phyloP scores from a whole-genome alignment of 345 rosid species.

The Erysimum cheiranthoides region DNA sequence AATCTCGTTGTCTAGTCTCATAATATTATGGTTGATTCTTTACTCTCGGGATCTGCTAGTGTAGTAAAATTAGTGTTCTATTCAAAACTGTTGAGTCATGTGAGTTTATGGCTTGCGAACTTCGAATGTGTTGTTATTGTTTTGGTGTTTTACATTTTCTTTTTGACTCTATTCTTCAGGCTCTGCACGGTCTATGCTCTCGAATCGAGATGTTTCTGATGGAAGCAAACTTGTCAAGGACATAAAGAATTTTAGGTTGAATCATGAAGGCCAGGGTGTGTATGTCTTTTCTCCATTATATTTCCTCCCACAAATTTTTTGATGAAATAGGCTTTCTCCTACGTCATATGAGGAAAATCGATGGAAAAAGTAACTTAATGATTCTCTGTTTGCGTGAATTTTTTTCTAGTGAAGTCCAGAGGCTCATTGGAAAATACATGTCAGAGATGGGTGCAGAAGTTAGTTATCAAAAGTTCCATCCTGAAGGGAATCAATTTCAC shows the following conservation, averaged over 20 bases:
- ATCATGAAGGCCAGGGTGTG: slow-evolving; percentile 59
- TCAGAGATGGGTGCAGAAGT: slow-evolving; percentile 87
- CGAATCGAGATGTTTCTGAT: slow-evolving; percentile 62
- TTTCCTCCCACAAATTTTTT: slow-evolving; percentile 3
- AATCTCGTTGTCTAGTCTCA: not conserved
- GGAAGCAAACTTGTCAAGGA: slow-evolving; percentile 75
- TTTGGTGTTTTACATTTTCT: not conserved
- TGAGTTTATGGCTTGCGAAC: slow-evolving; percentile 12
- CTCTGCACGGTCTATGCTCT: slow-evolving; percentile 86
- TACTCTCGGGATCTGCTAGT: not conserved
- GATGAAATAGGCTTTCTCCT: not conserved
- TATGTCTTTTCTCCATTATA: slow-evolving; percentile 50
- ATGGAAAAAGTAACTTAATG: not conserved
- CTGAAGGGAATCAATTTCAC: slow-evolving; percentile 63
- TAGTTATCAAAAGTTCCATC: slow-evolving; percentile 75
- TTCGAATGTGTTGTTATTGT: not conserved
- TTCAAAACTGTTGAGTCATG: not conserved
- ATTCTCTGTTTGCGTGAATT: not conserved
- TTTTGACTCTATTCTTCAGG: slow-evolving; percentile 49
- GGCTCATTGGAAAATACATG: slow-evolving; percentile 66
- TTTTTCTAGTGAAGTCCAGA: slow-evolving; percentile 61
- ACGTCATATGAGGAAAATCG: not conserved
- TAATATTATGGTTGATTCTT: not conserved
- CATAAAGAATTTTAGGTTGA: slow-evolving; percentile 50
- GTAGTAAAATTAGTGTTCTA: not conserved